Conservation (phyloP, 495 filamentous ascomycete genomes). For the Chlorociboria aeruginascens region DNA sequence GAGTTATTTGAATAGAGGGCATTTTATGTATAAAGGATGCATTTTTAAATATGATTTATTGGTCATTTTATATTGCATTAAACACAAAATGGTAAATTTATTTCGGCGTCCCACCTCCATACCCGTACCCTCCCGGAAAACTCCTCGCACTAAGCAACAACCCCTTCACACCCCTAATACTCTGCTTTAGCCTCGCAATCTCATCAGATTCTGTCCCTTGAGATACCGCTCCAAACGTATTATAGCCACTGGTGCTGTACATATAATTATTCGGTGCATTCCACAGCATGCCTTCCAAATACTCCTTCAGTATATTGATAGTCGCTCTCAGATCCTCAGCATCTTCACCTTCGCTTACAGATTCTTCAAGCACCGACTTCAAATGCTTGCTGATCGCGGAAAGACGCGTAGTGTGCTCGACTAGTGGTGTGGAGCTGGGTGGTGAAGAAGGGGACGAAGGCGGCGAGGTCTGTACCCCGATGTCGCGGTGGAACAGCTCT, state of each 20-base stretch:
- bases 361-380: conserved; percentile 37
- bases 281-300: conserved; percentile 31
- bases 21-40: no score
- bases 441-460: conserved; percentile 22
- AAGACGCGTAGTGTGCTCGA: conserved; percentile 28
- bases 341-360: conserved; percentile 24
- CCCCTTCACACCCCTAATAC: conserved; percentile 89
- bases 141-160: conserved; percentile 69
- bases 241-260: conserved; percentile 19
- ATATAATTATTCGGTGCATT: conserved; percentile 7
- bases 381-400: conserved; percentile 40
- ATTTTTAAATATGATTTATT: no score
- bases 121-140: conserved; percentile 31
- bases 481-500: conserved; percentile 83
- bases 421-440: conserved; percentile 12
- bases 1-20: no score
- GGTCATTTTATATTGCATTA: no score
- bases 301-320: conserved; percentile 20
- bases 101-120: no score
- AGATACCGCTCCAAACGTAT: conserved; percentile 15
- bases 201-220: conserved; percentile 57
- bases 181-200: conserved; percentile 63
- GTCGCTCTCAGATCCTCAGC: conserved; percentile 21
- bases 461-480: conserved; percentile 74
- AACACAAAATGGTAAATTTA: no score